A percentile compares a stretch with the other conserved stretches of the same genome.
phyloP scores from a whole-genome alignment of 2,329 filamentous ascomycete species.

The Lecanicillium sp. region DNA sequence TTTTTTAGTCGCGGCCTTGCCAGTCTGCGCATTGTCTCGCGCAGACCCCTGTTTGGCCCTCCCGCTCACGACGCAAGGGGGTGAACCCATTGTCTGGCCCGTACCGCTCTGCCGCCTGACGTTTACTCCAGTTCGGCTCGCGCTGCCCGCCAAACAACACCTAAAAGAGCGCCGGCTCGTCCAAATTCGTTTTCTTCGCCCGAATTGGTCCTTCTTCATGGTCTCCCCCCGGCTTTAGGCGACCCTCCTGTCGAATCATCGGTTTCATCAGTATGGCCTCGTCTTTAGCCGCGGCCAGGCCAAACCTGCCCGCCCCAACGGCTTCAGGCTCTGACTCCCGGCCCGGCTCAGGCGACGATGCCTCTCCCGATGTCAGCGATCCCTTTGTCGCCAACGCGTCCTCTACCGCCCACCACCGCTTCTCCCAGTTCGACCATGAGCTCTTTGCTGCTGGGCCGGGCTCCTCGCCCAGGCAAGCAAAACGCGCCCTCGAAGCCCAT shows the following conservation, averaged over 20 bases:
- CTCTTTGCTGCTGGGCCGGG: conserved; percentile 69
- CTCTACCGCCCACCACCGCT: conserved; percentile 52
- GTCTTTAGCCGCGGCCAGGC: conserved; percentile 32
- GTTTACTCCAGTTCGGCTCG: too few species aligned
- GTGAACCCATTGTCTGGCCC: background rate
- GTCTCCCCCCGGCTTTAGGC: conserved; percentile 8
- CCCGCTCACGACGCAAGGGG: too few species aligned
- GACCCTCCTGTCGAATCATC: conserved; percentile 6
- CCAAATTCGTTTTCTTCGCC: too few species aligned
- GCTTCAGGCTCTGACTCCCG: conserved; percentile 35
- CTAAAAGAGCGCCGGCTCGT: too few species aligned
- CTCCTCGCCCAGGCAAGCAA: conserved; percentile 77
- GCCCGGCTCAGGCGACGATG: too few species aligned
- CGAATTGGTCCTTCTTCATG: conserved; percentile 6
- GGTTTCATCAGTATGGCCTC: conserved; percentile 32
- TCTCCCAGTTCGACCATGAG: conserved; percentile 75
- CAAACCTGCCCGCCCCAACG: conserved; percentile 29
- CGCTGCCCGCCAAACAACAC: too few species aligned
- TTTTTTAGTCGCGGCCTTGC: background rate
- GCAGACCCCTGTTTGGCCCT: too few species aligned
- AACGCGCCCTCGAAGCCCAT: conserved; percentile 82
- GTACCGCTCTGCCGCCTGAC: background rate
- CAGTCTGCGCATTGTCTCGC: too few species aligned
- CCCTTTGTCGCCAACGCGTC: conserved; percentile 47
- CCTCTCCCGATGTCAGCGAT: conserved; percentile 31